These are phyloP conservation scores for Clarireedia sp. DNA, from an alignment of 2,329 filamentous ascomycete genomes.

Conservation along the genomic window DNA sequence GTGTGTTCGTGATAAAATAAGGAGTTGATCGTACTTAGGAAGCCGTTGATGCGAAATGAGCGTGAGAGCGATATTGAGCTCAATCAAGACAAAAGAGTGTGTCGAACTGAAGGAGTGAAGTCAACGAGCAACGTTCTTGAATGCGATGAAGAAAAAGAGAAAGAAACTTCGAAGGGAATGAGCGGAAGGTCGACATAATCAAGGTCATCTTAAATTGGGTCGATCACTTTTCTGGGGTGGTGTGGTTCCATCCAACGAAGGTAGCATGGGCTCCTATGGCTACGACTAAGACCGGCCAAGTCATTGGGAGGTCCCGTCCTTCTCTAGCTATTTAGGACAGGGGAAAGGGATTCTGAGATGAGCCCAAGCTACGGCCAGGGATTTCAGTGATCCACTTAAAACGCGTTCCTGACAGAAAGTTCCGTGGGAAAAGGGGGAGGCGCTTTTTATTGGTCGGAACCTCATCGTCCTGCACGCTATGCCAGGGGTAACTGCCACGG, in stretches of 20 bases:
- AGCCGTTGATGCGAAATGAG: conserved; percentile 22
- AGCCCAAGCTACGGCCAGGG: conserved; percentile 15
- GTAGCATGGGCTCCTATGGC: conserved; percentile 1
- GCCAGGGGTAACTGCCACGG: conserved; percentile 11
- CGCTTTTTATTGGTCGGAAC: conserved; percentile 12
- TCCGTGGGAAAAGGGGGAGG: conserved; percentile 1
- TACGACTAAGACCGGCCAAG: neutral
- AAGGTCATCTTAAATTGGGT: conserved; percentile 9
- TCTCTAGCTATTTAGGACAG: conserved; percentile 12
- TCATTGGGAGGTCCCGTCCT: conserved; percentile 1
- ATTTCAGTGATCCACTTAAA: conserved; percentile 16
- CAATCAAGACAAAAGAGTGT: conserved; percentile 24
- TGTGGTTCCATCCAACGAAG: neutral
- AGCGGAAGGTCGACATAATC: conserved; percentile 6
- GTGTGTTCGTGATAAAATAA: conserved; percentile 6
- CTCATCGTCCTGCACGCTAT: conserved; percentile 5
- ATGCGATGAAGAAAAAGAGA: conserved; percentile 15
- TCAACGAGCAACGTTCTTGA: conserved; percentile 20
- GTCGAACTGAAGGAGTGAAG: conserved; percentile 21
- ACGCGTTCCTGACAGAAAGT: conserved; percentile 18
- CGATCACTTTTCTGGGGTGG: neutral
- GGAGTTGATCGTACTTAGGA: conserved; percentile 12
- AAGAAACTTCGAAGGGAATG: conserved; percentile 3
- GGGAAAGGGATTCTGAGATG: conserved; percentile 24
- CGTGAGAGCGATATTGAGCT: conserved; percentile 27